A percentile compares a stretch with the other conserved stretches of the same genome.
Evolutionary conservation across 371 early-diverging fungal species (phyloP).

Genomic region (Chytridiales sp.): DNA sequence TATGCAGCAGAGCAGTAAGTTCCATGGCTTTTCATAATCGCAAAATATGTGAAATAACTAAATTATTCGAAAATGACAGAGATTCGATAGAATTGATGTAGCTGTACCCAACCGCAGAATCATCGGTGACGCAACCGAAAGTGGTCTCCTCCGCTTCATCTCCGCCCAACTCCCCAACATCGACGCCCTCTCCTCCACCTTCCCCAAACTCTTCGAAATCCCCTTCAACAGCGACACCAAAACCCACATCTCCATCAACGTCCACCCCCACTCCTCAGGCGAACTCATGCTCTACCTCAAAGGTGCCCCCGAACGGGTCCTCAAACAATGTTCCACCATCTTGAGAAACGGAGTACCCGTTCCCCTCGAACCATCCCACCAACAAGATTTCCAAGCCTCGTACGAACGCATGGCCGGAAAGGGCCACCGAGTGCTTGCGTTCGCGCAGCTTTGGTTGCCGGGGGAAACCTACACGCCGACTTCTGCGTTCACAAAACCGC

Average conservation of each 20-base stretch:
- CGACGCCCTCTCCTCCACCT: constrained; percentile 56
- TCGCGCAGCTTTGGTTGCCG: constrained; percentile 72
- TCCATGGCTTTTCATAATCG: background rate
- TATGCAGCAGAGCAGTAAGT: constrained; percentile 60
- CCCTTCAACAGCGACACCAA: constrained; percentile 94
- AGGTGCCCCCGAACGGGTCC: constrained; percentile 93
- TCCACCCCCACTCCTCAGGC: constrained; percentile 63
- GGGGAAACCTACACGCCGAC: constrained; percentile 65
- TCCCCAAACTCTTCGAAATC: constrained; percentile 88
- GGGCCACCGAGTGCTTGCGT: constrained; percentile 92
- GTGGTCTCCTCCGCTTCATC: constrained; percentile 81
- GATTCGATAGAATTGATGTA: constrained; percentile 83
- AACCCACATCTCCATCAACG: constrained; percentile 84
- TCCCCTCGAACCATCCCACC: constrained; percentile 61
- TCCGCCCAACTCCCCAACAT: constrained; percentile 60
- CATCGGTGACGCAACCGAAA: constrained; percentile 88
- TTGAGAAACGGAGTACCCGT: constrained; percentile 46
- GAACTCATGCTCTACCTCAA: constrained; percentile 74
- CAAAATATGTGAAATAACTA: background rate
- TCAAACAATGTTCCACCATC: constrained; percentile 65
- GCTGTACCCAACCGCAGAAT: constrained; percentile 67
- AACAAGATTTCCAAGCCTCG: constrained; percentile 58
- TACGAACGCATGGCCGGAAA: constrained; percentile 84
- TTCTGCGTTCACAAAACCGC: constrained; percentile 68
- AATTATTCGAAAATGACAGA: background rate